Conservation (phyloP, 257 asterid genomes). For the Eustoma russellianum region DNA sequence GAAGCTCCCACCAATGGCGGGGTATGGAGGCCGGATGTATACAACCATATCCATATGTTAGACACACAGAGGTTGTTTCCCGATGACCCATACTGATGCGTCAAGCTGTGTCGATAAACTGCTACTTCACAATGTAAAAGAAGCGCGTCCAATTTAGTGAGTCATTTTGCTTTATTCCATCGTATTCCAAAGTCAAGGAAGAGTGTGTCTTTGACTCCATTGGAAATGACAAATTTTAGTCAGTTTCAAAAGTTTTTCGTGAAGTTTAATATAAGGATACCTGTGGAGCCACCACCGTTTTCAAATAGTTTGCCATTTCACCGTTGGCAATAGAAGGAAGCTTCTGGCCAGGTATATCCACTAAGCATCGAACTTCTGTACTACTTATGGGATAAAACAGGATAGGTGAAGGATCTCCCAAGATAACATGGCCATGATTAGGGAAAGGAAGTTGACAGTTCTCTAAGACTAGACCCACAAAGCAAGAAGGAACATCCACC, state of each 20-base stretch:
- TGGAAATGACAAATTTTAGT: too few species aligned
- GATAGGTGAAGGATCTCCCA: slow-evolving; percentile 48
- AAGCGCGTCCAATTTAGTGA: too few species aligned
- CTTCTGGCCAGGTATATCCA: slow-evolving; percentile 46
- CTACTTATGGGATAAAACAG: slow-evolving; percentile 44
- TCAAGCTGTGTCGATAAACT: too few species aligned
- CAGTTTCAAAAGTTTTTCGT: not conserved
- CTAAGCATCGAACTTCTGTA: slow-evolving; percentile 42
- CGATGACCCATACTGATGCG: too few species aligned
- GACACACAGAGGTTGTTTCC: too few species aligned
- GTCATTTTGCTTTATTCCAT: too few species aligned
- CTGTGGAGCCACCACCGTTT: slow-evolving; percentile 43
- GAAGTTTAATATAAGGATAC: slow-evolving; percentile 8
- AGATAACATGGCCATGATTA: slow-evolving; percentile 44
- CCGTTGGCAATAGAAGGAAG: slow-evolving; percentile 49
- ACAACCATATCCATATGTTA: too few species aligned
- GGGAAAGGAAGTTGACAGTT: slow-evolving; percentile 39
- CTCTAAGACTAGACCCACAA: slow-evolving; percentile 41
- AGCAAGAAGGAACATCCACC: slow-evolving; percentile 46
- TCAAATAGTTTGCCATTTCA: slow-evolving; percentile 43
- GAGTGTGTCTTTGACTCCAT: too few species aligned
- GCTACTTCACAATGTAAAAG: too few species aligned
- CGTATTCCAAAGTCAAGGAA: too few species aligned
- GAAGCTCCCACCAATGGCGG: too few species aligned
- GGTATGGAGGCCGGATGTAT: too few species aligned